Percentiles rank a stretch among this genome's conserved stretches.
Conservation (phyloP, 23 red algal genomes). For the Chondrus crispus region DNA sequence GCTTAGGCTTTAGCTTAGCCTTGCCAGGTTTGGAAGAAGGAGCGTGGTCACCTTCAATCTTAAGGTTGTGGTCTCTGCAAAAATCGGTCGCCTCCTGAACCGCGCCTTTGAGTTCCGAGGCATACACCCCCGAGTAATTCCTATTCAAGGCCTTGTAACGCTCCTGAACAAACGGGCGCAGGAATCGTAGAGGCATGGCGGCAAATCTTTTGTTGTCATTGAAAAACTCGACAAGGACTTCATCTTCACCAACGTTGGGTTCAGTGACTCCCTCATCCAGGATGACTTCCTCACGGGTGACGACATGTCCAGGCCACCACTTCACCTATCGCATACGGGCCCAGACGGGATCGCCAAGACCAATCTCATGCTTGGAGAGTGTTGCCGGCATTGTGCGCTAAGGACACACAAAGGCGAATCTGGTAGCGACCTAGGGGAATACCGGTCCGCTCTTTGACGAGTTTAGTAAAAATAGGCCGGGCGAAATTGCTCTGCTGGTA, state of each 20-base stretch:
- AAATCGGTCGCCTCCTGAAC: too few relatives aligned
- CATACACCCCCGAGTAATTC: not conserved
- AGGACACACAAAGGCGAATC: too few relatives aligned
- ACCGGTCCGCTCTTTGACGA: too few relatives aligned
- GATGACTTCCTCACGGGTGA: not conserved
- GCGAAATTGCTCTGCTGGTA: too few relatives aligned
- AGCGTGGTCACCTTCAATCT: too few relatives aligned
- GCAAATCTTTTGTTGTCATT: constrained; percentile 16
- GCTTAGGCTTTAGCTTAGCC: too few relatives aligned
- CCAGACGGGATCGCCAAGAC: not conserved
- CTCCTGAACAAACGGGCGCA: not conserved
- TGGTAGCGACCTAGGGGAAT: too few relatives aligned
- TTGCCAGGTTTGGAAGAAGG: too few relatives aligned
- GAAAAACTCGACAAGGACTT: not conserved
- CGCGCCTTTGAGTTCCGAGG: not conserved
- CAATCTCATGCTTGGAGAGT: too few relatives aligned
- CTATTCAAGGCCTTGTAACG: not conserved
- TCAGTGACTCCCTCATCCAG: not conserved
- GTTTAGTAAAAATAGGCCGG: too few relatives aligned
- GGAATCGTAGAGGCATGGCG: not conserved
- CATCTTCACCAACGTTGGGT: not conserved
- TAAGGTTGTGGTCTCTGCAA: too few relatives aligned
- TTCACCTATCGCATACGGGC: not conserved
- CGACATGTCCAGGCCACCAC: not conserved
- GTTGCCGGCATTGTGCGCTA: too few relatives aligned